Percentiles rank a stretch among this genome's conserved stretches.
Evolutionary conservation across 2,329 filamentous ascomycete species (phyloP).

Genomic region (Nigrospora sphaerica): DNA sequence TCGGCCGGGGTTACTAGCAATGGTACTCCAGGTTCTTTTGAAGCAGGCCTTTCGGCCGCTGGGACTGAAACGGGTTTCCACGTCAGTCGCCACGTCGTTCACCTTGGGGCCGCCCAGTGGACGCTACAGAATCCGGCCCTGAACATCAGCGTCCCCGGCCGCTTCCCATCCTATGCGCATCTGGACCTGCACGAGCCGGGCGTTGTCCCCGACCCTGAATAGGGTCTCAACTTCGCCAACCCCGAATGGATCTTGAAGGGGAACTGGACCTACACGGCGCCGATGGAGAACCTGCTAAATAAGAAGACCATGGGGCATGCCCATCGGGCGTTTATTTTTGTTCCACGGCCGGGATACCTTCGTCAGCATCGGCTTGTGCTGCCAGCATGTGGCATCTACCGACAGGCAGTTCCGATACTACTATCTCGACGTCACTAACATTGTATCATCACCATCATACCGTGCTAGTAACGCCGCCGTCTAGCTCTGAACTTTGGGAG

Average conservation of each 20-base stretch:
- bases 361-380: constrained; percentile 47
- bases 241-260: constrained; percentile 49
- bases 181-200: constrained; percentile 47
- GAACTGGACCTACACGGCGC: constrained; percentile 56
- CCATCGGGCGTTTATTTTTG: constrained; percentile 42
- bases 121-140: constrained; percentile 33
- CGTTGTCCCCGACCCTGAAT: constrained; percentile 45
- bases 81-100: constrained; percentile 19
- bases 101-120: constrained; percentile 34
- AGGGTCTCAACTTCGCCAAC: constrained; percentile 52
- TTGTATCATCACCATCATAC: constrained; percentile 36
- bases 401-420: constrained; percentile 59
- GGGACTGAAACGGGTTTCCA: no score
- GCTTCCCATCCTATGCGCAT: constrained; percentile 51
- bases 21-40: no score
- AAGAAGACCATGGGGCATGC: constrained; percentile 10
- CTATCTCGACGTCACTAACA: constrained; percentile 46
- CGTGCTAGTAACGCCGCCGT: constrained; percentile 27
- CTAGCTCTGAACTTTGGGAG: constrained; percentile 46
- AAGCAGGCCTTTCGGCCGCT: no score
- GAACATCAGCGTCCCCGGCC: constrained; percentile 45
- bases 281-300: constrained; percentile 29
- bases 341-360: constrained; percentile 60
- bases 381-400: constrained; percentile 44
- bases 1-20: no score